These are phyloP conservation scores for Telfairia occidentalis DNA, from an alignment of 331 rosid species.

Conservation along the genomic window DNA sequence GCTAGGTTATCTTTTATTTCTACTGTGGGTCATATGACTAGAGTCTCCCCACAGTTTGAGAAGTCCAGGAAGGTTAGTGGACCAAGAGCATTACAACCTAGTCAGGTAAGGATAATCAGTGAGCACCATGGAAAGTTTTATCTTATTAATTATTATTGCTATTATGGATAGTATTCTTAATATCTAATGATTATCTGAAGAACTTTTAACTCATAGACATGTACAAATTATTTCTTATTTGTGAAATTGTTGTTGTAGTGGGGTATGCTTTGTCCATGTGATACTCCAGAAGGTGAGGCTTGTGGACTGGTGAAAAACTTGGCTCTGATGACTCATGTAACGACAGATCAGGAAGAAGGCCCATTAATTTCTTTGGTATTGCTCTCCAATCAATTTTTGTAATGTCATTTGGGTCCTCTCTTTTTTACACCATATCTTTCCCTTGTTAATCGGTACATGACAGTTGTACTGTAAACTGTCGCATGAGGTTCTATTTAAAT, in stretches of 20 bases:
- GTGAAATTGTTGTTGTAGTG: conserved; percentile 36
- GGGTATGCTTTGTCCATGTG: conserved; percentile 99
- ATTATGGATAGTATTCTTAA: background rate
- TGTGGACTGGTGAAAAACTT: conserved; percentile 91
- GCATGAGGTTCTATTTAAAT: background rate
- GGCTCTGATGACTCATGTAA: conserved; percentile 96
- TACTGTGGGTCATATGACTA: conserved; percentile 72
- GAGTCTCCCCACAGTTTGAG: conserved; percentile 82
- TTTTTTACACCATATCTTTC: background rate
- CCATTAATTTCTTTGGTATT: conserved; percentile 62
- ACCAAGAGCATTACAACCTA: conserved; percentile 92
- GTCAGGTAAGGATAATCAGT: conserved; percentile 53
- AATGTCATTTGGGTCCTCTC: background rate
- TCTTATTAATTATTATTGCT: background rate
- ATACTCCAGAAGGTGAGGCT: conserved; percentile 94
- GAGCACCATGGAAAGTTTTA: background rate
- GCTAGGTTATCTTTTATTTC: conserved; percentile 70
- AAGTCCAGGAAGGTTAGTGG: conserved; percentile 93
- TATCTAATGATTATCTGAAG: background rate
- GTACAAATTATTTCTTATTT: conserved; percentile 7
- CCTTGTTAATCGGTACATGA: background rate
- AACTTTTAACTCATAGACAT: background rate
- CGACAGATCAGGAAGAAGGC: conserved; percentile 81
- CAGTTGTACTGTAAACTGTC: background rate
- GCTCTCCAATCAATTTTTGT: background rate